A percentile compares a stretch with the other conserved stretches of the same genome.
Conservation (phyloP, 257 asterid genomes). For the Avicennia marina region DNA sequence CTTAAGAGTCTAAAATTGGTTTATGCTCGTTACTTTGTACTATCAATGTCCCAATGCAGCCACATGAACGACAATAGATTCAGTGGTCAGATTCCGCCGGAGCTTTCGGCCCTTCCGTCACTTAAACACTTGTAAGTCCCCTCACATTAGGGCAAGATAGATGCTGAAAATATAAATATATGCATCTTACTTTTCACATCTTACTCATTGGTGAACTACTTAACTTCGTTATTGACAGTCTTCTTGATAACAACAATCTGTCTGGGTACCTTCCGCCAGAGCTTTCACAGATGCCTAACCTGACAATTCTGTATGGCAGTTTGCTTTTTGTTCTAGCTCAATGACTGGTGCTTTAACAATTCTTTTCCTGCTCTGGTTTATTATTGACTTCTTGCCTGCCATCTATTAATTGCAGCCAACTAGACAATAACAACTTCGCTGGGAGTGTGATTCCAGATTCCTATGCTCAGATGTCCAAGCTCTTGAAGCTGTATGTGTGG, state of each 20-base stretch:
- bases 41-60: conserved; percentile 25
- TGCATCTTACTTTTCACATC: not conserved
- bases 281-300: conserved; percentile 28
- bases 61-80: conserved; percentile 50
- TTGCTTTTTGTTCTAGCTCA: conserved; percentile 8
- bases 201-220: not conserved
- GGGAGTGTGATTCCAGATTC: conserved; percentile 43
- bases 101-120: conserved; percentile 28
- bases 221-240: conserved; percentile 30
- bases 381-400: not conserved
- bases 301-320: conserved; percentile 36
- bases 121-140: conserved; percentile 44
- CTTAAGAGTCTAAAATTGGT: not conserved
- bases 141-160: not conserved
- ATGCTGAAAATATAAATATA: not conserved
- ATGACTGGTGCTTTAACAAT: not conserved
- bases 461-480: conserved; percentile 27
- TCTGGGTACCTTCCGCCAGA: conserved; percentile 63
- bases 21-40: not conserved
- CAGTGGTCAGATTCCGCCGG: conserved; percentile 50
- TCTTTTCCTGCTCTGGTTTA: not conserved
- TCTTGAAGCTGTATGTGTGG: conserved; percentile 37
- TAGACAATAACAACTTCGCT: conserved; percentile 47
- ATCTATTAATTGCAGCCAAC: conserved; percentile 32
- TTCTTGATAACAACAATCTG: conserved; percentile 54